Evolutionary conservation across 352 stramenopile species (phyloP).

Genomic region (Pythium guiyangense): DNA sequence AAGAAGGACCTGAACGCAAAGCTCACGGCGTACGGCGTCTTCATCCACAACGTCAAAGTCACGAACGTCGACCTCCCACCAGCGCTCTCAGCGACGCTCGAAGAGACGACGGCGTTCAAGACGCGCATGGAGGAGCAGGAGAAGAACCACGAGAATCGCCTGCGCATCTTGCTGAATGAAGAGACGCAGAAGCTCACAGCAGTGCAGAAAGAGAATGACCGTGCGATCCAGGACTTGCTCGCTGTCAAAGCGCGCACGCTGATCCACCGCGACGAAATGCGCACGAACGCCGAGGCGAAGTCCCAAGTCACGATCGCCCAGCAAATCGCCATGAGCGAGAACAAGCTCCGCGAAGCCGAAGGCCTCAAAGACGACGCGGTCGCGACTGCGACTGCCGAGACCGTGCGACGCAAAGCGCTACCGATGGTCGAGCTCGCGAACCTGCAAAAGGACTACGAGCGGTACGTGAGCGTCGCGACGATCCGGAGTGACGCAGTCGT

Average conservation of each 20-base stretch:
- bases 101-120: no score
- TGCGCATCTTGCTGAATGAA: conserved; percentile 80
- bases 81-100: no score
- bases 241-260: conserved; percentile 57
- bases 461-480: conserved; percentile 62
- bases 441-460: conserved; percentile 53
- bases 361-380: conserved; percentile 67
- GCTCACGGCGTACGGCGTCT: no score
- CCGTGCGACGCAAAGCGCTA: conserved; percentile 54
- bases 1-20: no score
- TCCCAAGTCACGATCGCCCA: conserved; percentile 69
- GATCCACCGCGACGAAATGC: conserved; percentile 79
- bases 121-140: conserved; percentile 86
- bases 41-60: no score
- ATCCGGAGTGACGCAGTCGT: conserved; percentile 59
- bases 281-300: conserved; percentile 68
- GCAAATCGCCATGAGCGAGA: conserved; percentile 41
- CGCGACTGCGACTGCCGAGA: conserved; percentile 41
- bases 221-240: conserved; percentile 65
- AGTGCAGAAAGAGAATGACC: conserved; percentile 77
- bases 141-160: conserved; percentile 87
- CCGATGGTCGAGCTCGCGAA: conserved; percentile 55
- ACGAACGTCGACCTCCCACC: no score
- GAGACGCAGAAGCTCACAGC: conserved; percentile 80
- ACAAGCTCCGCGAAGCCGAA: conserved; percentile 68